Percentiles rank a stretch among this genome's conserved stretches.
These are phyloP conservation scores for Xylariaceae sp. DNA, from an alignment of 2,329 filamentous ascomycete genomes.

Conservation along the genomic window DNA sequence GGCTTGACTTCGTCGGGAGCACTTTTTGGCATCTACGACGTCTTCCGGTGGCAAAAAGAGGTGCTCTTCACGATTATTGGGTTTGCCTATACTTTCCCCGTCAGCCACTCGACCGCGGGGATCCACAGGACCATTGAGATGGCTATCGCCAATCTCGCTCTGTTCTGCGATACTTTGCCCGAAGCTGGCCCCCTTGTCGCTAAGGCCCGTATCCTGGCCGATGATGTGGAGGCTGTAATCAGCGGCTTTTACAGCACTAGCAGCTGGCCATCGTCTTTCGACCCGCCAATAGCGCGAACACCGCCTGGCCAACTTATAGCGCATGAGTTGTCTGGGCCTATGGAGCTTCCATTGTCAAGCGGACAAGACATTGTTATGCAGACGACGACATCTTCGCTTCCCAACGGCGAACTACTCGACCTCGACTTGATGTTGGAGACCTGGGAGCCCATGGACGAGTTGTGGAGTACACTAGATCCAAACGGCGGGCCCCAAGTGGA, in stretches of 20 bases:
- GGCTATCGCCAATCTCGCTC: constrained; percentile 16
- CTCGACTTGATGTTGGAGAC: neutral
- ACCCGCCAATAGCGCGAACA: neutral
- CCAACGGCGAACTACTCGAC: neutral
- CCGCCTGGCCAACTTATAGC: neutral
- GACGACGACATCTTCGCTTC: neutral
- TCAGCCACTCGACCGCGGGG: neutral
- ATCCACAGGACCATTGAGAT: constrained; percentile 14
- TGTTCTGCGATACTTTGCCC: constrained; percentile 12
- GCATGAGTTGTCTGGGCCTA: neutral
- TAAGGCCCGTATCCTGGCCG: constrained; percentile 7
- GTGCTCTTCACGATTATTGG: constrained; percentile 30
- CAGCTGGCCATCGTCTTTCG: constrained; percentile 2
- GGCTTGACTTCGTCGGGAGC: constrained; percentile 16
- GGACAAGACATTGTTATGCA: neutral
- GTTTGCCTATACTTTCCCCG: constrained; percentile 26
- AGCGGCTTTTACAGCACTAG: neutral
- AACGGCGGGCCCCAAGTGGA: neutral
- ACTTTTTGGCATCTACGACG: constrained; percentile 21
- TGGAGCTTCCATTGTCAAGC: neutral
- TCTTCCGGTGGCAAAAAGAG: constrained; percentile 32
- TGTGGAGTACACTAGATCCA: neutral
- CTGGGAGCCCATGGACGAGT: neutral
- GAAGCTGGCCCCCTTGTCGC: constrained; percentile 13
- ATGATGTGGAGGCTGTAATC: constrained; percentile 12